A percentile compares a stretch with the other conserved stretches of the same genome.
Evolutionary conservation across 2,329 filamentous ascomycete genomes (phyloP).

Genomic region (Aspergillus fumigatiaffinis): DNA sequence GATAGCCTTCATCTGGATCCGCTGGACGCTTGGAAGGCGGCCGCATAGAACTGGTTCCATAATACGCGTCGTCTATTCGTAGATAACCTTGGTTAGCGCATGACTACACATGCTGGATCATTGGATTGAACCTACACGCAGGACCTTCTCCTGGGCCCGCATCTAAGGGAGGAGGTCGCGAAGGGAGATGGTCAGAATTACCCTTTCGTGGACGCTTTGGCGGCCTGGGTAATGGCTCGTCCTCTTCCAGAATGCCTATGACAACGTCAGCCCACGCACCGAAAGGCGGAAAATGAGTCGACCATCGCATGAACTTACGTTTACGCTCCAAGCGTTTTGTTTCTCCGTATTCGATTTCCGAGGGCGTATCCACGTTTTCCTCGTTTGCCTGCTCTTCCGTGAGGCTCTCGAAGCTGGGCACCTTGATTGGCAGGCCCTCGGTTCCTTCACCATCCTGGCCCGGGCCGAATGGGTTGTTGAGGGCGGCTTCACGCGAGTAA

Average conservation of each 20-base stretch:
- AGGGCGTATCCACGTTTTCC: conserved; percentile 48
- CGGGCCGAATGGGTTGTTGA: conserved; percentile 83
- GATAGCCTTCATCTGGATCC: conserved; percentile 41
- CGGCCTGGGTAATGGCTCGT: conserved; percentile 42
- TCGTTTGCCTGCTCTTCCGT: conserved; percentile 48
- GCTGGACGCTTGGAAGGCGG: conserved; percentile 30
- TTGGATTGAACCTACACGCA: conserved; percentile 8
- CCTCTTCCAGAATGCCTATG: conserved; percentile 45
- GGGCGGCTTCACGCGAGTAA: conserved; percentile 80
- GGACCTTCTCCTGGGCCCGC: conserved; percentile 2
- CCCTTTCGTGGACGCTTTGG: conserved; percentile 45
- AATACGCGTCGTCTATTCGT: neutral
- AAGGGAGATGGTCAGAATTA: conserved; percentile 9
- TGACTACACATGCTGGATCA: conserved; percentile 18
- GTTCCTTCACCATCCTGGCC: conserved; percentile 42
- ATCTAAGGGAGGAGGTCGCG: no score
- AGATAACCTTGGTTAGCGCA: neutral
- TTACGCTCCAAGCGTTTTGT: conserved; percentile 47
- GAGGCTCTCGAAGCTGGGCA: conserved; percentile 45
- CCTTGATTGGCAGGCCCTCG: conserved; percentile 44
- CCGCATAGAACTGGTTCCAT: conserved; percentile 17
- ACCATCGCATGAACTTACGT: conserved; percentile 26
- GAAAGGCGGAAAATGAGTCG: neutral
- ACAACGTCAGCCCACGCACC: conserved; percentile 7
- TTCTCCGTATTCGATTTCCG: conserved; percentile 48